Percentiles rank a stretch among this genome's conserved stretches.
phyloP scores from a whole-genome alignment of 371 early-diverging fungal species.

The Parasitella parasitica region DNA sequence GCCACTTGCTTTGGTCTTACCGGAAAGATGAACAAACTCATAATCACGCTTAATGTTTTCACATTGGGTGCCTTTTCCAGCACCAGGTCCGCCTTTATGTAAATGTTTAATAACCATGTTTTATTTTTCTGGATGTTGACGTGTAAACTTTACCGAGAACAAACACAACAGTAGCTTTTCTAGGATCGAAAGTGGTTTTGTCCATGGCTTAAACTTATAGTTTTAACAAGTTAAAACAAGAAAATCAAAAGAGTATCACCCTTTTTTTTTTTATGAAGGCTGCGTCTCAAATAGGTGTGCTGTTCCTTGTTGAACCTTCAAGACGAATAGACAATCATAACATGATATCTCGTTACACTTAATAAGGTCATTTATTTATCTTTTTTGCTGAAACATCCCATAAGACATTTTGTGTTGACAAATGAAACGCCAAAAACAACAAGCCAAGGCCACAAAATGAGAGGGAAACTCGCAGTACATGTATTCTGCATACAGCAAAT shows the following conservation, averaged over 20 bases:
- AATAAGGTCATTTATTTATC: background rate
- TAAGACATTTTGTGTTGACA: background rate
- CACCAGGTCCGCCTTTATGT: conserved; percentile 75
- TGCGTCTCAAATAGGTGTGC: background rate
- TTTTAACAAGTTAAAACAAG: conserved; percentile 4
- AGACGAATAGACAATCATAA: too few relatives aligned
- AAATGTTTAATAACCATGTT: background rate
- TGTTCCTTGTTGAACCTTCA: too few relatives aligned
- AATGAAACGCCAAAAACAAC: too few relatives aligned
- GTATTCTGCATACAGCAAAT: background rate
- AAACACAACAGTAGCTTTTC: conserved; percentile 68
- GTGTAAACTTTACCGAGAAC: conserved; percentile 60
- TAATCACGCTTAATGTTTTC: conserved; percentile 83
- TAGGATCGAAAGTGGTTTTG: conserved; percentile 36
- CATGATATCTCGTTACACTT: too few relatives aligned
- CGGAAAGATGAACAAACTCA: conserved; percentile 93
- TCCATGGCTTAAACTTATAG: background rate
- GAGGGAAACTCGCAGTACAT: background rate
- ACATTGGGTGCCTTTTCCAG: conserved; percentile 96
- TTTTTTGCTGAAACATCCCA: background rate
- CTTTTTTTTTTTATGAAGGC: background rate
- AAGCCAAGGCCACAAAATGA: background rate
- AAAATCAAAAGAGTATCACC: background rate
- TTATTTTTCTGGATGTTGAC: background rate
- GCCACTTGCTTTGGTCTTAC: conserved; percentile 46